Conservation (phyloP, 768 basidiomycete species). For the Lactarius evosmus region DNA sequence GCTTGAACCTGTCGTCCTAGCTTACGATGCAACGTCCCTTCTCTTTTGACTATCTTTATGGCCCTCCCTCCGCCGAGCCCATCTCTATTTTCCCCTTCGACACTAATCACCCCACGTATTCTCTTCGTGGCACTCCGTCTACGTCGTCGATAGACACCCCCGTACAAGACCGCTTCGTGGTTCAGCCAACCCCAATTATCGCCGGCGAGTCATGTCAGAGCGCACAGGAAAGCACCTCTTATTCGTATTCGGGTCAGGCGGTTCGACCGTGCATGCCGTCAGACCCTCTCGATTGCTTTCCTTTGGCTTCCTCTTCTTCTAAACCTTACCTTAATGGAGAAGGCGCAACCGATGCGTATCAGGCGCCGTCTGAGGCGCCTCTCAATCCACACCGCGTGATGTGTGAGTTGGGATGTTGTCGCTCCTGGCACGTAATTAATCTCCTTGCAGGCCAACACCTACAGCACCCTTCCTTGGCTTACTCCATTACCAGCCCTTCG, state of each 20-base stretch:
- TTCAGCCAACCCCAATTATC: constrained; percentile 9
- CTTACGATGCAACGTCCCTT: constrained; percentile 2
- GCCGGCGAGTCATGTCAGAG: constrained; percentile 5
- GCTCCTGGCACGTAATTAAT: constrained; percentile 9
- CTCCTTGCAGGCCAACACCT: constrained; percentile 1
- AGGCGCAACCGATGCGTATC: constrained; percentile 10
- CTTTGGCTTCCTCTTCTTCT: neutral
- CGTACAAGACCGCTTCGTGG: constrained; percentile 4
- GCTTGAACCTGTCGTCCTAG: neutral
- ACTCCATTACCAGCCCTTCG: neutral
- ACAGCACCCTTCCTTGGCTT: constrained; percentile 5
- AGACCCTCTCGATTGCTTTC: neutral
- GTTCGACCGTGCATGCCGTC: constrained; percentile 3
- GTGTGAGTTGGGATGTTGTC: constrained; percentile 1
- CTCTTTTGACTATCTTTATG: neutral
- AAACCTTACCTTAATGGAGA: constrained; percentile 18
- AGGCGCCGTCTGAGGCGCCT: constrained; percentile 9
- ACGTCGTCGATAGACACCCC: constrained; percentile 15
- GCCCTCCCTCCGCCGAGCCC: too few relatives aligned
- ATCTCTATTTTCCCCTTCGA: neutral
- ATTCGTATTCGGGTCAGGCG: constrained; percentile 8
- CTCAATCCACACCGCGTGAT: constrained; percentile 10
- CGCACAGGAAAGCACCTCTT: neutral
- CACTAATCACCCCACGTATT: neutral
- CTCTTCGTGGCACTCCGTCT: constrained; percentile 4